These are phyloP conservation scores for Vitrella brassicaformis DNA, from an alignment of 73 alveolate genomes.

Conservation along the genomic window DNA sequence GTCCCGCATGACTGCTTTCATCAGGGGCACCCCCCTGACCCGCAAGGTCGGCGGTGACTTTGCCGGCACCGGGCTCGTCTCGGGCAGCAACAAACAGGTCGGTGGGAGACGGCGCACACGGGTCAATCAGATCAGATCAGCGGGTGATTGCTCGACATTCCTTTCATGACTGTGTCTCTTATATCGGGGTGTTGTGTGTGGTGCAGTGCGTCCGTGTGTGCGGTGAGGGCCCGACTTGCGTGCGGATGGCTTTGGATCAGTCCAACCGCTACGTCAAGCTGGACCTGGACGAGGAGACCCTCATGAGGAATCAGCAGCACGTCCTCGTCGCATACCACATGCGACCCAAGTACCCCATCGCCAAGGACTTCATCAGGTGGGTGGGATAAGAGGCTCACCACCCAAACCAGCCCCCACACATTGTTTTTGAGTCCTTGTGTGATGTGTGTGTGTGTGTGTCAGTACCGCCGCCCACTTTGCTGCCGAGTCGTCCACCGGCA, in stretches of 20 bases:
- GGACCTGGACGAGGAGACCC: constrained; percentile 13
- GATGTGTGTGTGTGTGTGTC: not conserved
- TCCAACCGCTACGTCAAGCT: constrained; percentile 28
- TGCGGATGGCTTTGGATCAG: constrained; percentile 11
- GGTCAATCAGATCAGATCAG: too few relatives aligned
- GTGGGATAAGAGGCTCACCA: too few relatives aligned
- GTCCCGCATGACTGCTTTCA: too few relatives aligned
- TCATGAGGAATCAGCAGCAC: constrained; percentile 6
- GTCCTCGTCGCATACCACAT: constrained; percentile 1
- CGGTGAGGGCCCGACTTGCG: not conserved
- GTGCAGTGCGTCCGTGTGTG: not conserved
- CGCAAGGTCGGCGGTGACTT: too few relatives aligned
- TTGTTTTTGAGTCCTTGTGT: not conserved
- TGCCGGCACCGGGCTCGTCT: too few relatives aligned
- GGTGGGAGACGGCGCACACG: too few relatives aligned
- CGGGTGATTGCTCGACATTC: too few relatives aligned
- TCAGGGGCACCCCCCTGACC: too few relatives aligned
- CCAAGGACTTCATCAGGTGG: not conserved
- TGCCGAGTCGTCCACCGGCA: constrained; percentile 14
- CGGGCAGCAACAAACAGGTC: too few relatives aligned
- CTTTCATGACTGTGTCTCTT: too few relatives aligned
- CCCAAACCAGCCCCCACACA: too few relatives aligned
- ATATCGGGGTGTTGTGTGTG: too few relatives aligned
- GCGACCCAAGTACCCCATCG: constrained; percentile 1
- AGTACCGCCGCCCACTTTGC: constrained; percentile 11